Conservation (phyloP, 179 eudicot species). For the Spinacia oleracea region DNA sequence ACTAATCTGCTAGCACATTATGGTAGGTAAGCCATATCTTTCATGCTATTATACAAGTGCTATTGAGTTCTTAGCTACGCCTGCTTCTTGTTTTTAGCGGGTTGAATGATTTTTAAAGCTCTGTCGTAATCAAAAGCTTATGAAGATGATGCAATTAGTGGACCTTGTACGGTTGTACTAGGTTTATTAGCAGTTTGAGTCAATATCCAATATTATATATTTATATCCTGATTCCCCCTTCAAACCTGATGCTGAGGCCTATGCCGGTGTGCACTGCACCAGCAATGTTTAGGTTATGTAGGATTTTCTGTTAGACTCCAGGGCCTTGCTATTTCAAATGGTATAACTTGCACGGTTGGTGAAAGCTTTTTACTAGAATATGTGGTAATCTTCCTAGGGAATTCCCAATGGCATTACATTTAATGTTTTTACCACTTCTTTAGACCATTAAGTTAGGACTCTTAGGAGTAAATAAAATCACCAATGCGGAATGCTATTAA, state of each 20-base stretch:
- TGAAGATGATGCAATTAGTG: constrained; percentile 7
- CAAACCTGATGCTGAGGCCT: neutral
- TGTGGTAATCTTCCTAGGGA: neutral
- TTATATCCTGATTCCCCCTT: neutral
- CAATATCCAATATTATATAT: neutral
- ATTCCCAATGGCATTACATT: neutral
- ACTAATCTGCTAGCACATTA: constrained; percentile 85
- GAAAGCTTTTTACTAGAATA: neutral
- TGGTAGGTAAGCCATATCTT: constrained; percentile 81
- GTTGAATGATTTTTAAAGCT: neutral
- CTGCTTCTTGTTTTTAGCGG: neutral
- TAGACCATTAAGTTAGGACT: neutral
- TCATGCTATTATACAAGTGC: constrained; percentile 6
- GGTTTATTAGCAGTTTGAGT: neutral
- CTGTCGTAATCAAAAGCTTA: neutral
- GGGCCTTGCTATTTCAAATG: neutral
- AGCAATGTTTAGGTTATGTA: neutral
- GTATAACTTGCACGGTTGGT: neutral
- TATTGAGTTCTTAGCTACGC: constrained; percentile 7
- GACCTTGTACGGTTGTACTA: neutral
- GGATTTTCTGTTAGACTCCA: neutral
- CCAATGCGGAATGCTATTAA: neutral
- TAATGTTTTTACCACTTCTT: too few relatives aligned
- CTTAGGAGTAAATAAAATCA: neutral
- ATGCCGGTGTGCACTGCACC: neutral